These are phyloP conservation scores for Ophiobolus disseminans DNA, from an alignment of 2,329 filamentous ascomycete genomes.

Conservation along the genomic window DNA sequence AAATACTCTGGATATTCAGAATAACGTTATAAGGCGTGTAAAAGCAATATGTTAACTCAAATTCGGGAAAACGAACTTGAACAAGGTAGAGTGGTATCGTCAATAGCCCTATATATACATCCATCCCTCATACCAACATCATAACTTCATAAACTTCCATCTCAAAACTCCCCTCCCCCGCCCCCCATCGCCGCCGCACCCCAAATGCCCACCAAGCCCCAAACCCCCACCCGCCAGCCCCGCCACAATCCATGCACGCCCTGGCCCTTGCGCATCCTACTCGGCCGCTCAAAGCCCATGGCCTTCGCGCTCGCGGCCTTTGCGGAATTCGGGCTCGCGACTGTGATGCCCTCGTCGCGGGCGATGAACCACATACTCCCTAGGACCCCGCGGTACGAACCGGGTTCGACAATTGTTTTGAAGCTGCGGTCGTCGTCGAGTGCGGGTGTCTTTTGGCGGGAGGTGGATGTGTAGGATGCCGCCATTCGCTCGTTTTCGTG, in stretches of 20 bases:
- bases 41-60: no score
- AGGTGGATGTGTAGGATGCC: constrained; percentile 28
- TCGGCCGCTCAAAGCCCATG: constrained; percentile 41
- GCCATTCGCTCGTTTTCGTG: constrained; percentile 41
- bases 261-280: constrained; percentile 66
- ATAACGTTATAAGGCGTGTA: no score
- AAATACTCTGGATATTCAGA: no score
- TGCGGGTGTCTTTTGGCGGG: constrained; percentile 16
- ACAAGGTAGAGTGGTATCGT: no score
- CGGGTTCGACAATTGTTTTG: constrained; percentile 80
- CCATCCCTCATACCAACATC: no score
- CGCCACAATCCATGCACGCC: constrained; percentile 73
- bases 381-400: constrained; percentile 83
- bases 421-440: constrained; percentile 44
- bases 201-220: constrained; percentile 78
- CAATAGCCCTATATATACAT: no score
- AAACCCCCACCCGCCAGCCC: constrained; percentile 80
- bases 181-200: constrained; percentile 66
- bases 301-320: constrained; percentile 34
- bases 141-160: no score
- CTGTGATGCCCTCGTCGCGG: constrained; percentile 74
- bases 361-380: constrained; percentile 90
- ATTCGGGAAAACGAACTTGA: no score
- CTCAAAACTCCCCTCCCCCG: constrained; percentile 47
- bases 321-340: constrained; percentile 32